Evolutionary conservation across 768 basidiomycete species (phyloP).

Genomic region (Sarcodon aspratus): DNA sequence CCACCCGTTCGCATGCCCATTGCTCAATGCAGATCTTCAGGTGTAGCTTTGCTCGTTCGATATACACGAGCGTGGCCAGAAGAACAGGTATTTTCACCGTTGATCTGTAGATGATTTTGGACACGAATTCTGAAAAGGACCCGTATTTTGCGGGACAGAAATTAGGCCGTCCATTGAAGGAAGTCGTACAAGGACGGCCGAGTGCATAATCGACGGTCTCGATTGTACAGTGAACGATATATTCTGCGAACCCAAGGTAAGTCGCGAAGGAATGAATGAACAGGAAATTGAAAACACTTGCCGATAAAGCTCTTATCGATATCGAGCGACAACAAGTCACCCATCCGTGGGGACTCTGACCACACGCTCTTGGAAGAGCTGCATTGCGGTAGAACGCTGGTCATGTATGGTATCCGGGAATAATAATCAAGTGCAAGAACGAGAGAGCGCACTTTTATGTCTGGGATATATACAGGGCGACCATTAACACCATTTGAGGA

Average conservation of each 20-base stretch:
- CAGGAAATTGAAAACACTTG: neutral
- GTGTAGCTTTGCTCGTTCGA: neutral
- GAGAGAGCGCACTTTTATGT: no score
- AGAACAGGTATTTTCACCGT: neutral
- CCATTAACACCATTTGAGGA: no score
- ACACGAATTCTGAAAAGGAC: neutral
- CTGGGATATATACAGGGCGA: no score
- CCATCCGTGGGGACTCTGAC: neutral
- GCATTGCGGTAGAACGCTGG: neutral
- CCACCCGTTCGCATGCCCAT: neutral
- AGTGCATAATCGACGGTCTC: neutral
- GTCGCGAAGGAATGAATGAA: neutral
- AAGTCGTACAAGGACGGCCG: neutral
- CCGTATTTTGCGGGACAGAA: neutral
- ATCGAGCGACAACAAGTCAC: neutral
- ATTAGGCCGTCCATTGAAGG: neutral
- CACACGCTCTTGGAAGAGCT: neutral
- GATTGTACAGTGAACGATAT: neutral
- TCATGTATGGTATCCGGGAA: no score
- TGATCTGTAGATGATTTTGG: neutral
- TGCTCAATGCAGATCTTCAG: neutral
- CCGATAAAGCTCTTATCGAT: neutral
- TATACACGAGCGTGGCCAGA: neutral
- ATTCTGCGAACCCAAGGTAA: neutral
- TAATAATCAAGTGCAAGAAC: no score